Conservation (phyloP, 1,139 yeast species). For the Yamadazyma atlantica region DNA sequence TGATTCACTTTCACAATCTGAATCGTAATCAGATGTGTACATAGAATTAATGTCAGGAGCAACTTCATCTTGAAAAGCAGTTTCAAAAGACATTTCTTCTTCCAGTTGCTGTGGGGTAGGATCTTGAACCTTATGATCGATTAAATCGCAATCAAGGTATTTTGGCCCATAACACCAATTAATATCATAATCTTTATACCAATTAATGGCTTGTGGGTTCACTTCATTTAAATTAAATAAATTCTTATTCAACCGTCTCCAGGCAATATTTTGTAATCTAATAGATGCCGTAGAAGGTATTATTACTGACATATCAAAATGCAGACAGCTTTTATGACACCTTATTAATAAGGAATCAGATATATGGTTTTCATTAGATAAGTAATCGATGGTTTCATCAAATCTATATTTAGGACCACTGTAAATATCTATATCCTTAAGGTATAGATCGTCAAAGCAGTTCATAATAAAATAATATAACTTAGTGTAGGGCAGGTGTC, state of each 20-base stretch:
- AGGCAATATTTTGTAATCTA: slow-evolving; percentile 38
- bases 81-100: not conserved
- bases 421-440: slow-evolving; percentile 11
- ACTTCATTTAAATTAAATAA: slow-evolving; percentile 27
- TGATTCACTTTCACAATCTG: slow-evolving; percentile 1
- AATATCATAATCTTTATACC: slow-evolving; percentile 45
- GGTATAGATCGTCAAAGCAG: slow-evolving; percentile 22
- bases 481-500: no score
- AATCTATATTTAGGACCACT: slow-evolving; percentile 12
- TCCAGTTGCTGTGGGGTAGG: not conserved
- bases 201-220: slow-evolving; percentile 38
- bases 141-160: slow-evolving; percentile 13
- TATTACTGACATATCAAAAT: slow-evolving; percentile 23
- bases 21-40: slow-evolving; percentile 7
- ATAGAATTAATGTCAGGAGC: slow-evolving; percentile 3
- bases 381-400: slow-evolving; percentile 39
- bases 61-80: not conserved
- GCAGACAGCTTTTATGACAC: slow-evolving; percentile 17
- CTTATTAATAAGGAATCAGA: slow-evolving; percentile 14
- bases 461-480: no score
- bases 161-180: slow-evolving; percentile 51
- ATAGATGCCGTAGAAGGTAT: slow-evolving; percentile 28
- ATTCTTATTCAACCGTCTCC: slow-evolving; percentile 44
- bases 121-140: slow-evolving; percentile 2
- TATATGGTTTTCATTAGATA: slow-evolving; percentile 17